phyloP scores from a whole-genome alignment of 352 stramenopile genomes.

The Pythium biforme region DNA sequence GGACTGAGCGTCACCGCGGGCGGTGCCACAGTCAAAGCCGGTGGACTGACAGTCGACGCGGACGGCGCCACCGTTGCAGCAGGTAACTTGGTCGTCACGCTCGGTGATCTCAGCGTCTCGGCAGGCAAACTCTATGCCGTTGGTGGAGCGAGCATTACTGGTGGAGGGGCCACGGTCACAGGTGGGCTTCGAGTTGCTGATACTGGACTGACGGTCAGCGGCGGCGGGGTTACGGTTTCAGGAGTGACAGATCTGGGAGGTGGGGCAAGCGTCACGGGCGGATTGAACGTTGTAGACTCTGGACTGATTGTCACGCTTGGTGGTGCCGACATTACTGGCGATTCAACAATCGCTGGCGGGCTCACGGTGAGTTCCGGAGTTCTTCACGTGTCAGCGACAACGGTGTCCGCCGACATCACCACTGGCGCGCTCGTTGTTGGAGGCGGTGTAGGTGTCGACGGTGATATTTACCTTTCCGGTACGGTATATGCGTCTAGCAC shows the following conservation, averaged over 20 bases:
- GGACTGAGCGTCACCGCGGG: not conserved
- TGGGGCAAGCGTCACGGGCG: not conserved
- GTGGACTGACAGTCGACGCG: conserved; percentile 32
- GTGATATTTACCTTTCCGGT: conserved; percentile 26
- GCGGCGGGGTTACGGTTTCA: not conserved
- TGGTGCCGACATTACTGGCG: not conserved
- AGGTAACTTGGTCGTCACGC: not conserved
- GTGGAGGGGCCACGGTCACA: conserved; percentile 4
- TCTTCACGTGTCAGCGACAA: conserved; percentile 27
- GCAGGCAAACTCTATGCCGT: not conserved
- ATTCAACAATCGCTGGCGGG: conserved; percentile 22
- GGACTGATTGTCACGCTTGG: not conserved
- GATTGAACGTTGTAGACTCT: not conserved
- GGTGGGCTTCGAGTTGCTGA: not conserved
- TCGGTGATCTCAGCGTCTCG: not conserved
- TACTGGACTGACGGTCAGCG: not conserved
- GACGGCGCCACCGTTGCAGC: conserved; percentile 35
- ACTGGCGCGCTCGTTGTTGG: conserved; percentile 42
- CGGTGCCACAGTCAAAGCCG: conserved; percentile 24
- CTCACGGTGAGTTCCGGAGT: conserved; percentile 29
- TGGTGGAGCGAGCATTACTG: not conserved
- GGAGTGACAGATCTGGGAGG: too few species aligned
- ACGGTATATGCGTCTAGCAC: conserved; percentile 18
- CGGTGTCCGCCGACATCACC: conserved; percentile 11
- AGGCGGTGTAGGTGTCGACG: conserved; percentile 37